Percentiles rank a stretch among this genome's conserved stretches.
Conservation (phyloP, 1,139 yeast genomes). For the Pneumocystis canis region DNA sequence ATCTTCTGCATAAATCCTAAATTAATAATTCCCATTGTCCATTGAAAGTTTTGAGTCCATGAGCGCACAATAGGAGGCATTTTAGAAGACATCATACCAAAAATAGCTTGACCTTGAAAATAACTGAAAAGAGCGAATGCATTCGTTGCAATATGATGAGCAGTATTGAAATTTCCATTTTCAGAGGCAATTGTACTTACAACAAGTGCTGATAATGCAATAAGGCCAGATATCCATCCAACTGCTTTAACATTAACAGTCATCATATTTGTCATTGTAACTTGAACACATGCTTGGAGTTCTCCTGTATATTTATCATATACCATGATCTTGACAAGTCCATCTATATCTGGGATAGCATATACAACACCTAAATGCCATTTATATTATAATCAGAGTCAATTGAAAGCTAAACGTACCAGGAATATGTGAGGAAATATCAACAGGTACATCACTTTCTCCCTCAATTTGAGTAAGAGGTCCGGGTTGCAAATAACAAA, state of each 20-base stretch:
- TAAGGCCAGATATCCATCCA: conserved; percentile 91
- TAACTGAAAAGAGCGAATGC: conserved; percentile 83
- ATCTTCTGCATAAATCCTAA: conserved; percentile 71
- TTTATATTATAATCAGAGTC: neutral
- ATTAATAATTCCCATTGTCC: conserved; percentile 87
- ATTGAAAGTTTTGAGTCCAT: conserved; percentile 93
- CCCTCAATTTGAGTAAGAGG: conserved; percentile 58
- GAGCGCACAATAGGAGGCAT: conserved; percentile 97
- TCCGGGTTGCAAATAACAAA: conserved; percentile 81
- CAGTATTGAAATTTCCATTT: conserved; percentile 79
- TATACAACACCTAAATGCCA: conserved; percentile 41
- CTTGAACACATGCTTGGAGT: conserved; percentile 84
- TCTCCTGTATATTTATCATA: conserved; percentile 29
- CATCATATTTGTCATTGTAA: conserved; percentile 70
- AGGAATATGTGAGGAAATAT: conserved; percentile 46
- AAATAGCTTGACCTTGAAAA: conserved; percentile 85
- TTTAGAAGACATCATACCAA: conserved; percentile 91
- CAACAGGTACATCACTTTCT: conserved; percentile 28
- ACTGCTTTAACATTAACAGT: conserved; percentile 92
- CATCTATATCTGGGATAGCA: conserved; percentile 88
- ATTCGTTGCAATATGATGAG: conserved; percentile 93
- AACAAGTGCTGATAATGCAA: conserved; percentile 72
- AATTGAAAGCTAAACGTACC: conserved; percentile 20
- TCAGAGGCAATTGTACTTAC: conserved; percentile 80
- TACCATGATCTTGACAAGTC: conserved; percentile 63